These are phyloP conservation scores for Phytophthora chlamydospora DNA, from an alignment of 352 stramenopile species.

Conservation along the genomic window DNA sequence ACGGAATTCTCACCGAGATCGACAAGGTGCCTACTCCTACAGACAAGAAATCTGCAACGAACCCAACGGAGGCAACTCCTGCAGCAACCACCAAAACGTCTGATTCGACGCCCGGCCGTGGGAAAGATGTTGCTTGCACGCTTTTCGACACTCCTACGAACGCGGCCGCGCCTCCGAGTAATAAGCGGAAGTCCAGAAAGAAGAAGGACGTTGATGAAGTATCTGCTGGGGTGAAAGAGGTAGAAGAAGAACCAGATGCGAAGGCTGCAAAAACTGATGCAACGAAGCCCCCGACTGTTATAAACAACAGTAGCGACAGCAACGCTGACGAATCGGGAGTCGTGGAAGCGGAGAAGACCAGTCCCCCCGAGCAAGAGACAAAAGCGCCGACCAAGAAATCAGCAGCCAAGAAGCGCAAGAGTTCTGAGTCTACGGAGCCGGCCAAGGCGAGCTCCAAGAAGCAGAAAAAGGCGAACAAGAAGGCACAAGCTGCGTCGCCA, in stretches of 20 bases:
- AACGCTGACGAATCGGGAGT: slow-evolving; percentile 28
- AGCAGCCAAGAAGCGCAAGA: slow-evolving; percentile 39
- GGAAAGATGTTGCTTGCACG: slow-evolving; percentile 49
- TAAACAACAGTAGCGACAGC: slow-evolving; percentile 27
- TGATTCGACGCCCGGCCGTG: slow-evolving; percentile 14
- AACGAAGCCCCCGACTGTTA: slow-evolving; percentile 29
- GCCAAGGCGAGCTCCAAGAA: slow-evolving; percentile 34
- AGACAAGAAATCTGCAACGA: slow-evolving; percentile 30
- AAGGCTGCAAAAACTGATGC: slow-evolving; percentile 15
- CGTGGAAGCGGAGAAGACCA: slow-evolving; percentile 8
- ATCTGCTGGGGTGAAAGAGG: slow-evolving; percentile 18
- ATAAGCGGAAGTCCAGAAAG: slow-evolving; percentile 26
- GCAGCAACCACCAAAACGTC: slow-evolving; percentile 15
- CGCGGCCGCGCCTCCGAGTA: slow-evolving; percentile 16
- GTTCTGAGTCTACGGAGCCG: slow-evolving; percentile 19
- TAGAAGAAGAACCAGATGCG: slow-evolving; percentile 30
- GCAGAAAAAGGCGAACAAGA: slow-evolving; percentile 33
- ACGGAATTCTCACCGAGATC: slow-evolving; percentile 62
- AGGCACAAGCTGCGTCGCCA: slow-evolving; percentile 8
- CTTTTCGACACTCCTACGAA: slow-evolving; percentile 68
- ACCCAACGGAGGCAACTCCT: slow-evolving; percentile 17
- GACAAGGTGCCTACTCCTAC: slow-evolving; percentile 54
- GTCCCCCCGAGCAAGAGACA: slow-evolving; percentile 15
- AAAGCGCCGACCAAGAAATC: slow-evolving; percentile 27
- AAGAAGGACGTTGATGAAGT: slow-evolving; percentile 17